Conservation (phyloP, 495 filamentous ascomycete species). For the Aspergillus nanangensis region DNA sequence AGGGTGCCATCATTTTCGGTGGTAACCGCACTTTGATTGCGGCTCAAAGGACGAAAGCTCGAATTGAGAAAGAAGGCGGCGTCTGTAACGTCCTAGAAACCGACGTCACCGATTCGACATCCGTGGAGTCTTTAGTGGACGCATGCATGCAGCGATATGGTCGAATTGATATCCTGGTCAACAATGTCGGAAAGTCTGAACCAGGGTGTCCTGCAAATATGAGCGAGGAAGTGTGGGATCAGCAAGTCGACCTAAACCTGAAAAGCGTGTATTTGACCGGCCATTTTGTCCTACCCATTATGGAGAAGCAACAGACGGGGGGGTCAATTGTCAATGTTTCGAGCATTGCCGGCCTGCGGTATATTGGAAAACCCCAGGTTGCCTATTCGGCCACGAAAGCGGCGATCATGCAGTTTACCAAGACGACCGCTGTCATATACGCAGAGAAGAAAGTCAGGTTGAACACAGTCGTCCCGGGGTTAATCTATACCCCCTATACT, state of each 20-base stretch:
- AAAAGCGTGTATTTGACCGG: slow-evolving; percentile 48
- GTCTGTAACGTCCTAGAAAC: slow-evolving; percentile 29
- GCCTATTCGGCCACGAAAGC: slow-evolving; percentile 50
- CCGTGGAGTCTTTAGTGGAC: slow-evolving; percentile 41
- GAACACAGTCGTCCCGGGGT: slow-evolving; percentile 51
- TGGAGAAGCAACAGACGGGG: slow-evolving; percentile 34
- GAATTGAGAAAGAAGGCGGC: slow-evolving; percentile 22
- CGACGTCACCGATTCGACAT: slow-evolving; percentile 40
- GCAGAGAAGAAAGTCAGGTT: slow-evolving; percentile 40
- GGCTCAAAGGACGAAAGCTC: slow-evolving; percentile 26
- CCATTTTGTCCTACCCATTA: slow-evolving; percentile 45
- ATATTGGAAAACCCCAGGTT: slow-evolving; percentile 49
- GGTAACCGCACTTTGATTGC: slow-evolving; percentile 35
- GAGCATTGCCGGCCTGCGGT: slow-evolving; percentile 45
- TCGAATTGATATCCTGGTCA: slow-evolving; percentile 53
- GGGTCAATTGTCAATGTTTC: slow-evolving; percentile 42
- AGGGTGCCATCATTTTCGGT: slow-evolving; percentile 44
- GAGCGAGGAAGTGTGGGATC: slow-evolving; percentile 43
- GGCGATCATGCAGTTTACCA: slow-evolving; percentile 46
- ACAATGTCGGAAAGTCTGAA: slow-evolving; percentile 48
- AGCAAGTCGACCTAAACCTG: slow-evolving; percentile 47
- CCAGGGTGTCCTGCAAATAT: slow-evolving; percentile 46
- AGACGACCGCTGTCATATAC: slow-evolving; percentile 47
- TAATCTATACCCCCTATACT: slow-evolving; percentile 46
- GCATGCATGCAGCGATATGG: slow-evolving; percentile 42